phyloP scores from a whole-genome alignment of 164 flowering plant species.

The Aristolochia contorta region DNA sequence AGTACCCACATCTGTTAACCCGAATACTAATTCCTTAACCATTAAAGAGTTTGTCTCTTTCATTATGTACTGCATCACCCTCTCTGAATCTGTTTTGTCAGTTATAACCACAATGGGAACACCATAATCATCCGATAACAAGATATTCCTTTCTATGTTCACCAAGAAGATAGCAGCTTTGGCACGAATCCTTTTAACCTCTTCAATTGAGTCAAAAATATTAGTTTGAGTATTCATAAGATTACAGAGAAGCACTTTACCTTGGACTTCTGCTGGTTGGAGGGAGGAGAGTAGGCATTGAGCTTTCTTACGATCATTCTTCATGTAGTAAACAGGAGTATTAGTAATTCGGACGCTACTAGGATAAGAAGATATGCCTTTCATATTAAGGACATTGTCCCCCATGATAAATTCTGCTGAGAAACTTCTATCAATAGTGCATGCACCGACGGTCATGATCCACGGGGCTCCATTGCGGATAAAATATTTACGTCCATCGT shows the following conservation, averaged over 20 bases:
- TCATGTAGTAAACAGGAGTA: slow-evolving; percentile 8
- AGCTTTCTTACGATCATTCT: slow-evolving; percentile 5
- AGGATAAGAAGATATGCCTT: slow-evolving; percentile 8
- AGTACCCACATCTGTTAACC: slow-evolving; percentile 21
- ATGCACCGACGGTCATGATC: slow-evolving; percentile 39
- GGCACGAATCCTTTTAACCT: slow-evolving; percentile 4
- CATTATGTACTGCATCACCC: slow-evolving; percentile 19
- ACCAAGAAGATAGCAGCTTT: slow-evolving; percentile 3
- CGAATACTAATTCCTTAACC: slow-evolving; percentile 17
- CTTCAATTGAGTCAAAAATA: not conserved
- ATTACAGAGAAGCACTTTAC: slow-evolving; percentile 8
- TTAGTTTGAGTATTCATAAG: not conserved
- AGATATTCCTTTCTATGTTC: not conserved
- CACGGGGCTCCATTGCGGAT: slow-evolving; percentile 36
- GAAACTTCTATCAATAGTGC: slow-evolving; percentile 21
- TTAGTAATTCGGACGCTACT: slow-evolving; percentile 1
- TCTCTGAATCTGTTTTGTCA: slow-evolving; percentile 8
- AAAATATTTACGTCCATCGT: slow-evolving; percentile 15
- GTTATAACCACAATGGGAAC: slow-evolving; percentile 20
- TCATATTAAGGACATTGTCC: not conserved
- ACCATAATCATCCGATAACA: not conserved
- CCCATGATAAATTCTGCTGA: not conserved
- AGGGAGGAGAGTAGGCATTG: not conserved
- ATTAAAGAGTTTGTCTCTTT: slow-evolving; percentile 4
- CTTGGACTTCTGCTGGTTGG: slow-evolving; percentile 1